A percentile compares a stretch with the other conserved stretches of the same genome.
These are phyloP conservation scores for Blastocystis sp. DNA, from an alignment of 352 stramenopile genomes.

Conservation along the genomic window DNA sequence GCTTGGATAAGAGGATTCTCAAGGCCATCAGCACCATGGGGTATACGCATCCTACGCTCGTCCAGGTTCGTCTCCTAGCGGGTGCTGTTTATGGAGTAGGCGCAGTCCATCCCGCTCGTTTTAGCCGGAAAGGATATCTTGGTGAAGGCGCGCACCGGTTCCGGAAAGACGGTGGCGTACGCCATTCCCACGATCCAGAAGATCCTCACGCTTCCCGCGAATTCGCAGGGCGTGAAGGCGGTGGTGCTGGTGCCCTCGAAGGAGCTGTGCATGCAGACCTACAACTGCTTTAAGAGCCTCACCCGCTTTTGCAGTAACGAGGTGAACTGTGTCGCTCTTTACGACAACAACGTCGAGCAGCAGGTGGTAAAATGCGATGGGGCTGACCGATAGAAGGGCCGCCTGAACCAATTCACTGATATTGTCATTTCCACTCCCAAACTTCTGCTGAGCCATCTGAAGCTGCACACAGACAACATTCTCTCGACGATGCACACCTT, in stretches of 20 bases:
- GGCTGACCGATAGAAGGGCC: constrained; percentile 86
- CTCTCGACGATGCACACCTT: constrained; percentile 81
- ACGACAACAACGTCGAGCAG: constrained; percentile 83
- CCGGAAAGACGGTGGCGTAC: constrained; percentile 89
- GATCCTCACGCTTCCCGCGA: constrained; percentile 74
- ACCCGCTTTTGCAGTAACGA: constrained; percentile 94
- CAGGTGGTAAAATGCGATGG: constrained; percentile 76
- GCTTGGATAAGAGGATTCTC: constrained; percentile 79
- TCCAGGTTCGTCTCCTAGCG: constrained; percentile 74
- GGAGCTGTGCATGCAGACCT: constrained; percentile 92
- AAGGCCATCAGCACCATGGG: constrained; percentile 84
- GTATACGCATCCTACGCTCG: constrained; percentile 82
- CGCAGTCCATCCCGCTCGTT: constrained; percentile 85
- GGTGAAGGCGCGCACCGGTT: constrained; percentile 85
- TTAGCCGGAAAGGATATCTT: constrained; percentile 88
- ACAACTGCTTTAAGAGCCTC: constrained; percentile 83
- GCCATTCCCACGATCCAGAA: constrained; percentile 86
- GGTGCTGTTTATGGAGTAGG: constrained; percentile 70
- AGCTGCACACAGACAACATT: constrained; percentile 15
- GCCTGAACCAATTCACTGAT: constrained; percentile 84
- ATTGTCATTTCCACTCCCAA: constrained; percentile 71
- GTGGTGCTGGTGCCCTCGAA: constrained; percentile 93
- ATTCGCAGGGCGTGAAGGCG: constrained; percentile 73
- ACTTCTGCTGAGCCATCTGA: constrained; percentile 27
- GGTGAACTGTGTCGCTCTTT: constrained; percentile 85